Evolutionary conservation across 2,329 filamentous ascomycete species (phyloP).

Genomic region (Botrytis fragariae): DNA sequence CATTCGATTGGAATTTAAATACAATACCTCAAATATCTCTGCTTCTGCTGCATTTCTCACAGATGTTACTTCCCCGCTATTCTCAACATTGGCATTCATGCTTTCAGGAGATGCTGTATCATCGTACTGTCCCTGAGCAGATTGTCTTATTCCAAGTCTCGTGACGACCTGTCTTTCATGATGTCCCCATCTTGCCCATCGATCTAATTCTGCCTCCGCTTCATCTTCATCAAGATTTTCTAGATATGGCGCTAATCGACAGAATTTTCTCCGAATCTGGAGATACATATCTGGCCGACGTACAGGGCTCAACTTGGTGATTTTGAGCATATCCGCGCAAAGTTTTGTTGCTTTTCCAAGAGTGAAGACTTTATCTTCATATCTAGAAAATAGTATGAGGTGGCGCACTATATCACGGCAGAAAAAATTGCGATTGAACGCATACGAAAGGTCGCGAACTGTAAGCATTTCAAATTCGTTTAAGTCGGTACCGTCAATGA

Average conservation of each 20-base stretch:
- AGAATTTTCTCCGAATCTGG: neutral
- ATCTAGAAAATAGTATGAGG: neutral
- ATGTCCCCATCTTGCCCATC: neutral
- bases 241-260: neutral
- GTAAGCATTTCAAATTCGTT: neutral
- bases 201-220: neutral
- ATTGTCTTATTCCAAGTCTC: fast-evolving
- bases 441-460: constrained; percentile 3
- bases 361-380: neutral
- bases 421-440: neutral
- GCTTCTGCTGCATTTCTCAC: too few relatives aligned
- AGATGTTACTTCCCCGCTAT: neutral
- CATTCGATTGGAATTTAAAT: fast-evolving
- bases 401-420: neutral
- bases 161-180: fast-evolving
- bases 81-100: neutral
- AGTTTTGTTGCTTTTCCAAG: neutral
- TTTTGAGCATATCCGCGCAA: neutral
- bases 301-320: neutral
- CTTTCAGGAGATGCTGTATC: fast-evolving
- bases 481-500: neutral
- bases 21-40: neutral
- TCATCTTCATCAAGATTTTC: neutral
- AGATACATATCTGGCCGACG: neutral
- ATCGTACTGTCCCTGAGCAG: fast-evolving